Percentiles rank a stretch among this genome's conserved stretches.
Conservation (phyloP, 495 filamentous ascomycete species). For the Tuber melanosporum region DNA sequence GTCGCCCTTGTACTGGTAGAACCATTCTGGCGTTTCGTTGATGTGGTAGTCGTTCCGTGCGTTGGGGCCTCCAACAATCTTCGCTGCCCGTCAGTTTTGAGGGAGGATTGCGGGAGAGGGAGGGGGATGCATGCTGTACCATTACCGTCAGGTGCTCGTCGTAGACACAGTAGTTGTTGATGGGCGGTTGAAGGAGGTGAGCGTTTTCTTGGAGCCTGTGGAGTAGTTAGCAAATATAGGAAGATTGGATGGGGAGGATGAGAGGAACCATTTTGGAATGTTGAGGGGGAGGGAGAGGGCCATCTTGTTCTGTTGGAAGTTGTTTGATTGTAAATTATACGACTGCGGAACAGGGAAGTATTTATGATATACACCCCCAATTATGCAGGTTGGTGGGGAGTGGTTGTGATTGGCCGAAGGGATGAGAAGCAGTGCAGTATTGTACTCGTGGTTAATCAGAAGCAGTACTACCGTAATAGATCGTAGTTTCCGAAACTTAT, state of each 20-base stretch:
- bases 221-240: slow-evolving; percentile 15
- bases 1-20: slow-evolving; percentile 87
- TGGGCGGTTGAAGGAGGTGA: slow-evolving; percentile 85
- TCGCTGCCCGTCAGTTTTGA: slow-evolving; percentile 5
- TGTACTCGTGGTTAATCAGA: too few relatives aligned
- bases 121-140: slow-evolving; percentile 44
- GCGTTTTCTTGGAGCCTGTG: slow-evolving; percentile 84
- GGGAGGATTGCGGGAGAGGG: neutral
- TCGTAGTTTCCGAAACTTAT: too few relatives aligned
- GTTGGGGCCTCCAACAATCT: slow-evolving; percentile 96
- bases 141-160: slow-evolving; percentile 72
- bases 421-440: too few relatives aligned
- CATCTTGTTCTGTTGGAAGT: slow-evolving; percentile 8
- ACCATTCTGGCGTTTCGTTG: slow-evolving; percentile 93
- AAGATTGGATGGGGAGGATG: neutral
- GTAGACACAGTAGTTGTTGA: slow-evolving; percentile 97
- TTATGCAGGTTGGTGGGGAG: too few relatives aligned
- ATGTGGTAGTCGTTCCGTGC: slow-evolving; percentile 97
- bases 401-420: too few relatives aligned
- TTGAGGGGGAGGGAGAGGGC: slow-evolving; percentile 52
- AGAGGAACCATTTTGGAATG: slow-evolving; percentile 70
- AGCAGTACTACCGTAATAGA: too few relatives aligned
- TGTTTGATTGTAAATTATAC: neutral
- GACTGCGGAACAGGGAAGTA: too few relatives aligned
- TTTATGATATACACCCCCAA: too few relatives aligned